Conservation (phyloP, 2,329 filamentous ascomycete species). For the Microdochium paspali region DNA sequence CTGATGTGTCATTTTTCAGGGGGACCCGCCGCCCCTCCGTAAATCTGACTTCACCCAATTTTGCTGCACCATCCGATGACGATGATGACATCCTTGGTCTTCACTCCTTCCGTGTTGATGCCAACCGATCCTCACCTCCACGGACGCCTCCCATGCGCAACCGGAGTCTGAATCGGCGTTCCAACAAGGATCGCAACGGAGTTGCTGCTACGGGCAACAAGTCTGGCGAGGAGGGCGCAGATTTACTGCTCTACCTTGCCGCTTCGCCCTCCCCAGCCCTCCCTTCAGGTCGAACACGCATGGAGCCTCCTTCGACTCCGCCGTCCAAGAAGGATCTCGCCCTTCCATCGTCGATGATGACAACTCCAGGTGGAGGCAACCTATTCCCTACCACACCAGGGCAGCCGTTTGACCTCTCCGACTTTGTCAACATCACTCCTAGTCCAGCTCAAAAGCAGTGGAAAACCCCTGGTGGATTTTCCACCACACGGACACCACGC, state of each 20-base stretch:
- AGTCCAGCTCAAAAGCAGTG: conserved; percentile 86
- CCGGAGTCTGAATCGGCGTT: conserved; percentile 35
- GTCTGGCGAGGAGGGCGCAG: conserved; percentile 69
- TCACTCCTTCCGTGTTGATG: conserved; percentile 60
- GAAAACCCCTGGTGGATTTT: conserved; percentile 63
- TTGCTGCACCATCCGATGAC: conserved; percentile 61
- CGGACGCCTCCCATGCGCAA: conserved; percentile 66
- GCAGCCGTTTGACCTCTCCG: conserved; percentile 82
- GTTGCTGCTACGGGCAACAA: conserved; percentile 38
- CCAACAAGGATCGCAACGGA: conserved; percentile 33
- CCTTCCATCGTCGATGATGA: conserved; percentile 78
- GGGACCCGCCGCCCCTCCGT: conserved; percentile 60
- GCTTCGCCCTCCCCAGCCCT: conserved; percentile 83
- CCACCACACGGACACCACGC: conserved; percentile 41
- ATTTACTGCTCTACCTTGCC: conserved; percentile 74
- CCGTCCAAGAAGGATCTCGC: conserved; percentile 62
- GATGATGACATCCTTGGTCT: conserved; percentile 74
- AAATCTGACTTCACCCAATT: conserved; percentile 48
- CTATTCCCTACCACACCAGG: conserved; percentile 69
- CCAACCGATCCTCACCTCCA: conserved; percentile 70
- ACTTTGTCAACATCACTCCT: conserved; percentile 96
- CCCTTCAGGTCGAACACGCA: conserved; percentile 39
- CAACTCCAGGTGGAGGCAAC: conserved; percentile 66
- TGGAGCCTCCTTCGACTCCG: conserved; percentile 68
- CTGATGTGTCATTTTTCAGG: conserved; percentile 71